phyloP scores from a whole-genome alignment of 192 early-diverging fungal genomes.

The Mortierella alpina region DNA sequence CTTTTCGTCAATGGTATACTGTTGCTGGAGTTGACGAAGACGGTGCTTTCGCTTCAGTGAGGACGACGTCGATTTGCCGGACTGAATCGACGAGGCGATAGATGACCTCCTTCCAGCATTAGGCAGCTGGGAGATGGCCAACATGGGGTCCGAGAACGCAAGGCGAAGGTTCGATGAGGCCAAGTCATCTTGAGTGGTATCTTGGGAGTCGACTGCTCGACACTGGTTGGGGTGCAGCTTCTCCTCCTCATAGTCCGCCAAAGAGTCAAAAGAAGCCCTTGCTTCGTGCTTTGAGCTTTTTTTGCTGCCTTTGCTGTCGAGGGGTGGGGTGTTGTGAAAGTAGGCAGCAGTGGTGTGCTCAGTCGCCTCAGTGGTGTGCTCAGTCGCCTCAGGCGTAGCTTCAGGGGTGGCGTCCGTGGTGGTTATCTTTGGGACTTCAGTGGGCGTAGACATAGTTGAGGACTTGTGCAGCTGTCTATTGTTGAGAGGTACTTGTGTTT shows the following conservation, averaged over 20 bases:
- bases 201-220: slow-evolving; percentile 37
- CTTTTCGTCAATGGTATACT: slow-evolving; percentile 8
- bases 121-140: slow-evolving; percentile 45
- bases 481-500: no score
- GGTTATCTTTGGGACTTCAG: neutral
- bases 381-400: neutral
- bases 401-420: no score
- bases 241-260: slow-evolving; percentile 9
- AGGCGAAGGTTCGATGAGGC: slow-evolving; percentile 20
- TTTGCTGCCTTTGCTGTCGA: neutral
- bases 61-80: slow-evolving; percentile 12
- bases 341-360: neutral
- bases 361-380: slow-evolving; percentile 4
- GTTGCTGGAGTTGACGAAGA: slow-evolving; percentile 10
- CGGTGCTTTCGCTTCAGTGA: slow-evolving; percentile 13
- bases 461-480: no score
- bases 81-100: slow-evolving; percentile 41
- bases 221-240: slow-evolving; percentile 26
- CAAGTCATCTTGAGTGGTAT: slow-evolving; percentile 4
- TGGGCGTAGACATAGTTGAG: neutral
- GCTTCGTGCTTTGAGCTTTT: neutral
- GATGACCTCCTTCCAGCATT: slow-evolving; percentile 36
- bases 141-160: slow-evolving; percentile 50
- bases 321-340: neutral
- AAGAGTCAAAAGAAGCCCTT: slow-evolving; percentile 15